Base-by-base conservation (phyloP, 805 yeast species). In the Sugiyamaella lignohabitans region DNA sequence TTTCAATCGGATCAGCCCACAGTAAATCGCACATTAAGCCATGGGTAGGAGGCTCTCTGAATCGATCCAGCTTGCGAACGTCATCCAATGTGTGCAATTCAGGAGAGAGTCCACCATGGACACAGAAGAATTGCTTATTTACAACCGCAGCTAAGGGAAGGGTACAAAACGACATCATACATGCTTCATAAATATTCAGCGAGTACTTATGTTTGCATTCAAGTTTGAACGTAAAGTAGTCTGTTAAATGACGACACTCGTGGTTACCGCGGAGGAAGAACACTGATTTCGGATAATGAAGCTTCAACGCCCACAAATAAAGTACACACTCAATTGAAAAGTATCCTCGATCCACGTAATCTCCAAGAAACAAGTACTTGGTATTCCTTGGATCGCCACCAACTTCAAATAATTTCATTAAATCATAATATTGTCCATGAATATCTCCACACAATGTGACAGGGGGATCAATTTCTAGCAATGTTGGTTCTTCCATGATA, bases 1-100 rank as follows among this genome's bases (percentile, higher is more conserved):
- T 82, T 55, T 87, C 95, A n/a, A 83, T 70, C 0, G 98, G 98
- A 65, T 91, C 98, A 0, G 96, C 83, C 98, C 98, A 91, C 58
- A 91, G 74, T 53, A 91, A 68, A 66, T 91, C 98, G 66, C 97
- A 91, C 87, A 87, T 85, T 45, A 91, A 65, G 0, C 98, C 98
- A 51, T 80, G 76, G 1, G 96, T 84, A 4, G 98, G 98, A 22
- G 96, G 96, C 61, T 88, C 95, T 47, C 83, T 73, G 68, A 89
- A 91, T 54, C 98, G 74, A 65, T 89, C 79, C 35, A 91, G 68
- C 32, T 67, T 70, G 24, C 74, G 72, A 29, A 91, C 67, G 60
- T 88, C 96, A 40, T 79, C 79, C 35, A 87, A 70, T 1, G 82
- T 68, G 46, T 72, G 75, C 53, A 91, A 69, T 45, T 87, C 93